These are phyloP conservation scores for Mallotus repandus DNA, from an alignment of 441 rosid genomes.

Conservation along the genomic window DNA sequence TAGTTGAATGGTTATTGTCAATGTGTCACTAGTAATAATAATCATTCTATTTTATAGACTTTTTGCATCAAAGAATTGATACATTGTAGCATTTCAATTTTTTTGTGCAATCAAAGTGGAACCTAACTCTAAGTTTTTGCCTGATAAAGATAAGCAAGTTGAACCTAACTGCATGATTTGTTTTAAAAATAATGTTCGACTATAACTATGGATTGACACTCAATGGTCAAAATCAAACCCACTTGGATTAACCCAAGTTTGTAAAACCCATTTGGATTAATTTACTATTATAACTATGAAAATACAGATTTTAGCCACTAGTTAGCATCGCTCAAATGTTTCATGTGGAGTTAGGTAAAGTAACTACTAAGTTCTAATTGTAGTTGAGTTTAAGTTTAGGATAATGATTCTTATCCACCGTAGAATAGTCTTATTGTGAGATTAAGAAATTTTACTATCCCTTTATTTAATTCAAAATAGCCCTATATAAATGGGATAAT, in stretches of 20 bases:
- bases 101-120: constrained; percentile 7
- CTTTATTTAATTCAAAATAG: too few relatives aligned
- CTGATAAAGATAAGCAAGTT: constrained; percentile 10
- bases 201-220: neutral
- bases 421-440: too few relatives aligned
- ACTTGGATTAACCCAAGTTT: neutral
- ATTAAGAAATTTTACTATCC: too few relatives aligned
- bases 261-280: neutral
- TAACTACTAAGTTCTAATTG: too few relatives aligned
- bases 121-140: constrained; percentile 6
- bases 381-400: too few relatives aligned
- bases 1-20: constrained; percentile 14
- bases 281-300: too few relatives aligned
- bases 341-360: neutral
- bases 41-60: constrained; percentile 3
- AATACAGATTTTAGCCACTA: too few relatives aligned
- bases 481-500: too few relatives aligned
- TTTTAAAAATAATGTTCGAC: neutral
- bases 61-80: constrained; percentile 2
- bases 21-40: neutral
- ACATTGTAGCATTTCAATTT: neutral
- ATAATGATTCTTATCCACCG: too few relatives aligned
- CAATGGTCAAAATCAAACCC: neutral
- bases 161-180: neutral
- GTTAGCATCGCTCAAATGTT: neutral